Evolutionary conservation across 2,329 filamentous ascomycete genomes (phyloP), one percentile per base, ranked within the genome.

Genomic region (Aspergillus flavus): DNA sequence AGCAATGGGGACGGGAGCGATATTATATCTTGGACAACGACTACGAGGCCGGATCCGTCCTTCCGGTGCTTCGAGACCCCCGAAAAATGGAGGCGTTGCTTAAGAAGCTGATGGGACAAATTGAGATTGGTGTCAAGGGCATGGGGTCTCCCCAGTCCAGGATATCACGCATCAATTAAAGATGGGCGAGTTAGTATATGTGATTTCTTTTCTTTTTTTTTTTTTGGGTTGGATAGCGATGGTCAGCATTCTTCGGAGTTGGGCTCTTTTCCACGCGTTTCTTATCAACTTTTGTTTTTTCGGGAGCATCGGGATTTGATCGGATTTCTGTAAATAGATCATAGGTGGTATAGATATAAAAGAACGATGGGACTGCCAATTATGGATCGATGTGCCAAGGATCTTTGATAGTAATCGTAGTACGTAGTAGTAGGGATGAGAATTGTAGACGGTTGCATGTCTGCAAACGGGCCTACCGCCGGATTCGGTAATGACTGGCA

Each of bases 1-100:
- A 71, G 69, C 70, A 65, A 53, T 70, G 68, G 65, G 69, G 69
- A 34, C 71, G 66, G 57, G 74, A 77, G 60, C 69, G 71, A 57
- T 76, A 78, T 68, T 75, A 72, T 71, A 74, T 76, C 48, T 62
- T 76, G 56, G 71, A 74, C 34, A 68, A 68, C 59, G 73, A 75
- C 52, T 77, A 76, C 57, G 75, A 78, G 62, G 75, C 75, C 65
- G 71, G 68, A 69, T 78, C 75, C 65, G 75, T 78, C 65, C 65
- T 77, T 61, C 62, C 66, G 16, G 62, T 67, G 16, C 60, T 77
- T 59, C 74, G 72, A 43, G 67, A 77, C 59, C 66, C 63, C 39
- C 57, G 69, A 23, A 61, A 66, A 58, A 73, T 75, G 72, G 72
- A 75, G 34, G 60, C 59, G 7, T 30, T 75, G 59, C 64, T 78